Percentiles rank a stretch among this genome's conserved stretches.
Evolutionary conservation across 352 stramenopile species (phyloP).

Genomic region (Pythium volutum): DNA sequence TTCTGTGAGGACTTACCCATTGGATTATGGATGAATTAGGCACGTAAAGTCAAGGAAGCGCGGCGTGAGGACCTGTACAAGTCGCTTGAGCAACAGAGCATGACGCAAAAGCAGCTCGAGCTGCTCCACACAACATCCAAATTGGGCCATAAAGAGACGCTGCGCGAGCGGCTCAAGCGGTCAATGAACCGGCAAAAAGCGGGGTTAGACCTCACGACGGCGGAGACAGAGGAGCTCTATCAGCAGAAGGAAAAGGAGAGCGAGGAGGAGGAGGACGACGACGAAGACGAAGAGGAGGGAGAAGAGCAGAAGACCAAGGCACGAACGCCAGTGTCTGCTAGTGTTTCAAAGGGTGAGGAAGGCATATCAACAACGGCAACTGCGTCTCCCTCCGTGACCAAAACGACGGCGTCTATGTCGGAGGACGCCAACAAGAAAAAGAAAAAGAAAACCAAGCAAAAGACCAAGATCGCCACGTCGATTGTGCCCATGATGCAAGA

Average conservation of each 20-base stretch:
- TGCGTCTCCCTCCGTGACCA: background rate
- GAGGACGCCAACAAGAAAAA: slow-evolving; percentile 2
- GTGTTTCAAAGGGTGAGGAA: background rate
- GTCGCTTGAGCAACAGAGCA: slow-evolving; percentile 58
- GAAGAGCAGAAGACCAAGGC: slow-evolving; percentile 16
- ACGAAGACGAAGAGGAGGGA: slow-evolving; percentile 25
- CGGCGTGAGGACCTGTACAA: slow-evolving; percentile 74
- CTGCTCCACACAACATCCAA: slow-evolving; percentile 76
- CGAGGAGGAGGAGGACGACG: slow-evolving; percentile 20
- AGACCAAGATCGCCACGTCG: slow-evolving; percentile 27
- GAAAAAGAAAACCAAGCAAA: slow-evolving; percentile 26
- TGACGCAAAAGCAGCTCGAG: slow-evolving; percentile 62
- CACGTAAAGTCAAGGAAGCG: slow-evolving; percentile 75
- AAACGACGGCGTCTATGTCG: background rate
- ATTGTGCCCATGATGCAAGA: slow-evolving; percentile 29
- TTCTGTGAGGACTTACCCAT: background rate
- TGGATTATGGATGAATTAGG: slow-evolving; percentile 16
- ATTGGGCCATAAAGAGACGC: slow-evolving; percentile 80
- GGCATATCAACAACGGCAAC: background rate
- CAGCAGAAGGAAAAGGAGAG: slow-evolving; percentile 29
- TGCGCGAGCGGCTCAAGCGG: slow-evolving; percentile 72
- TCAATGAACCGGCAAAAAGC: slow-evolving; percentile 77
- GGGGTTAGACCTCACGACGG: slow-evolving; percentile 50
- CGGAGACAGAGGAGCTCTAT: slow-evolving; percentile 55
- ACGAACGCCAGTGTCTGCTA: background rate